Conservation (phyloP, 805 yeast species). For the Candida sakaeoensis region DNA sequence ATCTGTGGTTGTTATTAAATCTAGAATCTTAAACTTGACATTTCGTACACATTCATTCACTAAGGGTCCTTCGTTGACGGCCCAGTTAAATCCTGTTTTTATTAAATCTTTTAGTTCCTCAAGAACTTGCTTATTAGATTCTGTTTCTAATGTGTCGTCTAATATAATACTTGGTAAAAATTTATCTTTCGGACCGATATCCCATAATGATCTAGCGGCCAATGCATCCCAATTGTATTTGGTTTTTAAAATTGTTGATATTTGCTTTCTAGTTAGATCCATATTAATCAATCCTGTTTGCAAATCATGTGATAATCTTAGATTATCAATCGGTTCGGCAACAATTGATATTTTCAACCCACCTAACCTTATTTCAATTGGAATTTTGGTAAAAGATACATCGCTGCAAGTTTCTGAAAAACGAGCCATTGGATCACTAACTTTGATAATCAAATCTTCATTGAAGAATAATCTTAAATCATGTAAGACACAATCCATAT, state of each 20-base stretch:
- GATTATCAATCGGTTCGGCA: slow-evolving; percentile 67
- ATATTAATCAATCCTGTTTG: slow-evolving; percentile 44
- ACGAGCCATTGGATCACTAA: slow-evolving; percentile 78
- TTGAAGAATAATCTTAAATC: slow-evolving; percentile 67
- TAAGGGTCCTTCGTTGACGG: slow-evolving; percentile 83
- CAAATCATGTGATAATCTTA: slow-evolving; percentile 51
- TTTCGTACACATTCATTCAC: slow-evolving; percentile 77
- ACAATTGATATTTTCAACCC: slow-evolving; percentile 52
- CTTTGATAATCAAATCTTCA: slow-evolving; percentile 62
- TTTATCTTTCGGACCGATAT: slow-evolving; percentile 50
- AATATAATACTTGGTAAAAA: slow-evolving; percentile 48
- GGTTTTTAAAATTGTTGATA: slow-evolving; percentile 53
- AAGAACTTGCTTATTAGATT: slow-evolving; percentile 56
- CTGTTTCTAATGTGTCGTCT: slow-evolving; percentile 73
- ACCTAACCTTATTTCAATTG: slow-evolving; percentile 49
- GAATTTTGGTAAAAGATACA: slow-evolving; percentile 63
- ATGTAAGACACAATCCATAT: slow-evolving; percentile 76
- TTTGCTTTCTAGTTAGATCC: slow-evolving; percentile 21
- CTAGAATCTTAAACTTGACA: slow-evolving; percentile 67
- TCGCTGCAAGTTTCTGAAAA: slow-evolving; percentile 75
- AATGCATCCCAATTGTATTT: slow-evolving; percentile 78
- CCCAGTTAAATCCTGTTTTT: slow-evolving; percentile 80
- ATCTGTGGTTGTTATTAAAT: slow-evolving; percentile 48
- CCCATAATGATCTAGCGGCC: slow-evolving; percentile 79
- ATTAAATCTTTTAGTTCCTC: slow-evolving; percentile 50